Evolutionary conservation across 2,329 filamentous ascomycete species (phyloP).

Genomic region (Verticillium dahliae): DNA sequence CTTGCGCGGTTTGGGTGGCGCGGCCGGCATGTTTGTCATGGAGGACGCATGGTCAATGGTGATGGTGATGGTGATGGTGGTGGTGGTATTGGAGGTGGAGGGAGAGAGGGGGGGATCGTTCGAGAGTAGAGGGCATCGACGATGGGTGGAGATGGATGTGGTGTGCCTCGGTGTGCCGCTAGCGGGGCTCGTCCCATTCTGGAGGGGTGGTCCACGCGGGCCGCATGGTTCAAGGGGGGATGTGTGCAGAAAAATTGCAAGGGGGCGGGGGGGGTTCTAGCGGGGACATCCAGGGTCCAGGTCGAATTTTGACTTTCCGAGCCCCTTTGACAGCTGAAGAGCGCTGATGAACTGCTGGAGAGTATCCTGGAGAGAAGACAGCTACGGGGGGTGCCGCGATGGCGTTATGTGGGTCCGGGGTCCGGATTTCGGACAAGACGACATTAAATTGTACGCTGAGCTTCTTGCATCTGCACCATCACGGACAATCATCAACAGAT

Average conservation of each 20-base stretch:
- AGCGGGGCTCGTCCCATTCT: not conserved
- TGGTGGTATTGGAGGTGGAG: not conserved
- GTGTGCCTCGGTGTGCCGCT: not conserved
- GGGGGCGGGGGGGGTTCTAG: not conserved
- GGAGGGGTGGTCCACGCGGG: not conserved
- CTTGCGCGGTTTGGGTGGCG: constrained; percentile 14
- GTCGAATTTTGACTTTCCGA: not conserved
- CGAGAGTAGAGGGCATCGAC: not conserved
- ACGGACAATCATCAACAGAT: not conserved
- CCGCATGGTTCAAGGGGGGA: not conserved
- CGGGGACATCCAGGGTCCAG: not conserved
- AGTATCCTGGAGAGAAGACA: no score
- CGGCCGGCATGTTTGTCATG: constrained; percentile 7
- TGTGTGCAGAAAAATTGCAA: not conserved
- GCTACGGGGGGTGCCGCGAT: not conserved
- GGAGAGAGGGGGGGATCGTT: not conserved
- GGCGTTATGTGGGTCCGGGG: not conserved
- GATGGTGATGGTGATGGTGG: not conserved
- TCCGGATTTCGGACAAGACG: not conserved
- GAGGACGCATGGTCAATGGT: no score
- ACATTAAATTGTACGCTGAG: not conserved
- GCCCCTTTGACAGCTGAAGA: not conserved
- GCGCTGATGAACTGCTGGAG: not conserved
- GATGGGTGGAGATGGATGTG: not conserved
- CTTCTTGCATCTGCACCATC: not conserved